Conservation (phyloP, 148 eudicot genomes). For the Fagopyrum homotropicum region DNA sequence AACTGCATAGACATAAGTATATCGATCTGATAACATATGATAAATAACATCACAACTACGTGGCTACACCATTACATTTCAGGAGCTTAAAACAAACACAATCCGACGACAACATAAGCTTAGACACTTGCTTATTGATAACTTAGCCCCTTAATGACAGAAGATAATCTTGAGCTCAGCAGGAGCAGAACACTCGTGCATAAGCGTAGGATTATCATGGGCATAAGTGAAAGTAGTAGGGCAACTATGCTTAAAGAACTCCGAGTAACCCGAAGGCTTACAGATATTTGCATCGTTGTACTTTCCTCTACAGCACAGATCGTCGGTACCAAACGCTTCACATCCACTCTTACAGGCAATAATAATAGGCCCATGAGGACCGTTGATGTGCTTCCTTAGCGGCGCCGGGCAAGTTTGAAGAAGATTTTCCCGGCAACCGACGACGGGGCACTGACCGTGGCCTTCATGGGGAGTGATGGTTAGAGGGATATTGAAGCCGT, state of each 20-base stretch:
- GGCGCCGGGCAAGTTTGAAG: slow-evolving; percentile 40
- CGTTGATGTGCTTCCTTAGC: slow-evolving; percentile 28
- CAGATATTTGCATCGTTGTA: slow-evolving; percentile 56
- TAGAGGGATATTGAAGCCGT: slow-evolving; percentile 91
- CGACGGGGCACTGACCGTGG: slow-evolving; percentile 73
- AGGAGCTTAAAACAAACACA: background rate
- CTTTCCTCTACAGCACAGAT: slow-evolving; percentile 53
- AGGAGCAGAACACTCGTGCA: slow-evolving; percentile 81
- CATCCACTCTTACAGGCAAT: slow-evolving; percentile 90
- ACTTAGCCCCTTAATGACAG: slow-evolving; percentile 48
- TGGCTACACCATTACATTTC: background rate
- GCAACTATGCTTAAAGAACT: slow-evolving; percentile 70
- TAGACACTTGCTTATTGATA: background rate
- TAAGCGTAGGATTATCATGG: slow-evolving; percentile 82
- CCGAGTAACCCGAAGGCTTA: slow-evolving; percentile 35
- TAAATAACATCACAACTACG: background rate
- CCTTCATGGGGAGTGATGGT: slow-evolving; percentile 96
- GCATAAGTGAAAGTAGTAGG: slow-evolving; percentile 79
- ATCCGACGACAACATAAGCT: background rate
- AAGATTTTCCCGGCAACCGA: slow-evolving; percentile 59
- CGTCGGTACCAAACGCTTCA: slow-evolving; percentile 60
- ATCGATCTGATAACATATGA: background rate
- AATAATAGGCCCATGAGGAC: slow-evolving; percentile 35
- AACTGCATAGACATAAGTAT: background rate
- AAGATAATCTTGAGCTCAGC: slow-evolving; percentile 93